A percentile compares a stretch with the other conserved stretches of the same genome.
These are phyloP conservation scores for Amanita jacksonii DNA, from an alignment of 768 basidiomycete species.

Conservation along the genomic window DNA sequence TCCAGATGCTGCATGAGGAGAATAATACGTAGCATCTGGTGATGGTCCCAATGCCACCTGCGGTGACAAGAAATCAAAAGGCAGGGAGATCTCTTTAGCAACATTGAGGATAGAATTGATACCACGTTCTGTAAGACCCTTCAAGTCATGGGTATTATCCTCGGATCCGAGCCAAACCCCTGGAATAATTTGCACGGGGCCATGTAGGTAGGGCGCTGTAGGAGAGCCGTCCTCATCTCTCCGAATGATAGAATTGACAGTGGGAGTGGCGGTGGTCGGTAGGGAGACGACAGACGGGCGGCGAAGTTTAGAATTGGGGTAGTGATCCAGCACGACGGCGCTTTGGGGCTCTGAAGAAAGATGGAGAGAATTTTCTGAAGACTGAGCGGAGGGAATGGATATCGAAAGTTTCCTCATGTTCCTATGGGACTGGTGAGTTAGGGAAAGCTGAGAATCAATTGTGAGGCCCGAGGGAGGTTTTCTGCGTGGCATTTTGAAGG, in stretches of 20 bases:
- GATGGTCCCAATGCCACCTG: constrained; percentile 63
- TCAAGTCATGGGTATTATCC: constrained; percentile 84
- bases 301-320: constrained; percentile 28
- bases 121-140: constrained; percentile 53
- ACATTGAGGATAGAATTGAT: constrained; percentile 85
- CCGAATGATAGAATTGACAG: constrained; percentile 37
- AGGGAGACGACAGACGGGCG: constrained; percentile 70
- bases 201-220: constrained; percentile 63
- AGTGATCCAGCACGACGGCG: constrained; percentile 22
- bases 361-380: constrained; percentile 44
- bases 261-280: constrained; percentile 38
- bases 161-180: constrained; percentile 87
- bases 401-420: constrained; percentile 77
- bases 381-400: constrained; percentile 50
- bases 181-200: constrained; percentile 79
- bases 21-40: constrained; percentile 52
- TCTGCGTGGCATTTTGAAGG: constrained; percentile 12
- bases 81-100: constrained; percentile 81
- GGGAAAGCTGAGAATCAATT: constrained; percentile 37
- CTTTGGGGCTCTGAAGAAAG: constrained; percentile 26
- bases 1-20: constrained; percentile 56
- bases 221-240: constrained; percentile 50
- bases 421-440: constrained; percentile 32
- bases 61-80: constrained; percentile 48
- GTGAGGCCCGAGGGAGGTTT: constrained; percentile 40